Evolutionary conservation across 768 basidiomycete species (phyloP).

Genomic region (Suillus brevipes): DNA sequence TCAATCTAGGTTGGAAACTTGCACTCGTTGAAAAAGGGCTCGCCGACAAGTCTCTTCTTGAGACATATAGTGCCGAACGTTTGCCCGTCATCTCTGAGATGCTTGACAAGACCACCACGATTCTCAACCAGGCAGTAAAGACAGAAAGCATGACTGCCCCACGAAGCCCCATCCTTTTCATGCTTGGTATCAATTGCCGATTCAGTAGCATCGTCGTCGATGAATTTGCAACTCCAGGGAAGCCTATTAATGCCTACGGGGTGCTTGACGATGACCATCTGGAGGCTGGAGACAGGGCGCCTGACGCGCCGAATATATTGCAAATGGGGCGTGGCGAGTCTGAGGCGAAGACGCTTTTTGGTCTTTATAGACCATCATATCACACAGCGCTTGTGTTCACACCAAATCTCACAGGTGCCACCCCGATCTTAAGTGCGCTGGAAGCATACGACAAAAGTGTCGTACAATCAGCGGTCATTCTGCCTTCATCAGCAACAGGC

Average conservation of each 20-base stretch:
- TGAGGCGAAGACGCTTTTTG: slow-evolving; percentile 25
- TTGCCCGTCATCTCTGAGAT: no score
- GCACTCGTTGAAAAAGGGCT: no score
- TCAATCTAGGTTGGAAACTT: no score
- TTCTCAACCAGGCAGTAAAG: slow-evolving; percentile 12
- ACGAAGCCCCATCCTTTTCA: slow-evolving; percentile 23
- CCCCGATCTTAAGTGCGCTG: not conserved
- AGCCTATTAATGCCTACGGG: slow-evolving; percentile 8
- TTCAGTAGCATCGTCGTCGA: slow-evolving; percentile 14
- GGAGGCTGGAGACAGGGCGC: slow-evolving; percentile 13
- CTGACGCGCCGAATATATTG: slow-evolving; percentile 19
- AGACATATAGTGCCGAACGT: no score
- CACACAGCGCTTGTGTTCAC: slow-evolving; percentile 14
- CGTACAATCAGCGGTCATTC: slow-evolving; percentile 9
- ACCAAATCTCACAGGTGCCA: slow-evolving; percentile 9
- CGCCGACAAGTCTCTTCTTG: no score
- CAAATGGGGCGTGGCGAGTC: slow-evolving; percentile 9
- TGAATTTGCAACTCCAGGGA: slow-evolving; percentile 2
- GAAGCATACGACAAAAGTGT: not conserved
- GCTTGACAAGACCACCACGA: not conserved
- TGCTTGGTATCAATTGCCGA: slow-evolving; percentile 32
- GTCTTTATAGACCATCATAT: slow-evolving; percentile 25
- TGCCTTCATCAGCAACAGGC: not conserved
- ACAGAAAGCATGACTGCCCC: slow-evolving; percentile 1
- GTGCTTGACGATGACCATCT: slow-evolving; percentile 13